Conservation (phyloP, 208 protist genomes). For the Leishmania mexicana region DNA sequence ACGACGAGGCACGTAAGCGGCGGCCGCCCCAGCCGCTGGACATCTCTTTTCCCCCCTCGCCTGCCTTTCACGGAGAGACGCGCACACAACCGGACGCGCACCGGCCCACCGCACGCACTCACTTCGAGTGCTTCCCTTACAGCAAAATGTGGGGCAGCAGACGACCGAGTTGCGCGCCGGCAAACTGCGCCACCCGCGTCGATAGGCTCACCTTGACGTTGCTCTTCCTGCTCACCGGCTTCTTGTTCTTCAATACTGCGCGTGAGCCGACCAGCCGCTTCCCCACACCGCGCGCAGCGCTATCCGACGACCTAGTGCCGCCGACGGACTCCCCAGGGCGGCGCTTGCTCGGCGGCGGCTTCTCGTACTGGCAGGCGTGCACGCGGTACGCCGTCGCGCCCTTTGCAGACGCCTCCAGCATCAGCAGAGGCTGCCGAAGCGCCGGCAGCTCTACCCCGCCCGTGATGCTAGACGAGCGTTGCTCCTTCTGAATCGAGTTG, state of each 20-base stretch:
- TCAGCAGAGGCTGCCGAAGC: slow-evolving; percentile 60
- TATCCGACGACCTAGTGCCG: slow-evolving; percentile 22
- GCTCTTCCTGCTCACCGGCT: slow-evolving; percentile 22
- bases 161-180: slow-evolving; percentile 45
- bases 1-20: background rate
- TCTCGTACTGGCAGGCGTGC: slow-evolving; percentile 51
- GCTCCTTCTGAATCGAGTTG: slow-evolving; percentile 82
- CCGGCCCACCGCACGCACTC: background rate
- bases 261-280: slow-evolving; percentile 41
- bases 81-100: background rate
- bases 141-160: slow-evolving; percentile 64
- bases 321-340: slow-evolving; percentile 17
- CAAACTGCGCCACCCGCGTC: slow-evolving; percentile 45
- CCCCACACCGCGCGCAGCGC: slow-evolving; percentile 28
- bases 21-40: background rate
- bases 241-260: slow-evolving; percentile 22
- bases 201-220: slow-evolving; percentile 41
- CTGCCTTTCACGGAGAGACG: background rate
- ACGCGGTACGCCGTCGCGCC: slow-evolving; percentile 52
- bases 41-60: background rate
- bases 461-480: slow-evolving; percentile 46
- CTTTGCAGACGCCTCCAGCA: slow-evolving; percentile 53
- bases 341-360: slow-evolving; percentile 64
- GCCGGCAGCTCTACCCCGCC: slow-evolving; percentile 47
- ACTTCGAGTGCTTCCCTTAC: slow-evolving; percentile 5